Evolutionary conservation across 1,284 basidiomycete species (phyloP).

Genomic region (Rhodotorula sp.): DNA sequence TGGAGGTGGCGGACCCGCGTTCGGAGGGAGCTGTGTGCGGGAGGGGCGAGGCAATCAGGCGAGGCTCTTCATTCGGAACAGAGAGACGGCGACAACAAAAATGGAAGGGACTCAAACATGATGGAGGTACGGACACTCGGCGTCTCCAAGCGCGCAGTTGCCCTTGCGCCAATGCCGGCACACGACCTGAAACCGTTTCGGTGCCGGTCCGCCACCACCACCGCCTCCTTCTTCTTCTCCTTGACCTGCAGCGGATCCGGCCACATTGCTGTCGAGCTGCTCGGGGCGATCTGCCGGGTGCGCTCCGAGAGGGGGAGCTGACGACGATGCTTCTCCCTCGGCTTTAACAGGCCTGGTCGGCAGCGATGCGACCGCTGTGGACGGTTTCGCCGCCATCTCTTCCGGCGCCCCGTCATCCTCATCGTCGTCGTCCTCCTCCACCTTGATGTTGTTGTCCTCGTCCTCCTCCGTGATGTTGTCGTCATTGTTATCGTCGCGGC

Average conservation of each 20-base stretch:
- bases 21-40: slow-evolving; percentile 16
- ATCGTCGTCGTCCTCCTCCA: slow-evolving; percentile 14
- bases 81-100: background rate
- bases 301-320: slow-evolving; percentile 2
- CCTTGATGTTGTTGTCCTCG: background rate
- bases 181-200: slow-evolving; percentile 31
- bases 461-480: background rate
- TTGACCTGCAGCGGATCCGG: no score
- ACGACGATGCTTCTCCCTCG: background rate
- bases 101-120: slow-evolving; percentile 20
- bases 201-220: background rate
- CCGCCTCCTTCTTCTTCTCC: no score
- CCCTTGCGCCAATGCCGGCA: slow-evolving; percentile 32
- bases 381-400: slow-evolving; percentile 11
- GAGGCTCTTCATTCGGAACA: no score
- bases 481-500: background rate
- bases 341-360: background rate
- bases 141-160: slow-evolving; percentile 24
- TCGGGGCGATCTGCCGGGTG: background rate
- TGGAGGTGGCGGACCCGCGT: slow-evolving; percentile 13
- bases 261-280: no score
- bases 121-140: slow-evolving; percentile 31
- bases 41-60: no score
- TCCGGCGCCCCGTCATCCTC: slow-evolving; percentile 27
- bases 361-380: background rate